Conservation (phyloP, 345 rosid genomes). For the Hypericum androsaemum region DNA sequence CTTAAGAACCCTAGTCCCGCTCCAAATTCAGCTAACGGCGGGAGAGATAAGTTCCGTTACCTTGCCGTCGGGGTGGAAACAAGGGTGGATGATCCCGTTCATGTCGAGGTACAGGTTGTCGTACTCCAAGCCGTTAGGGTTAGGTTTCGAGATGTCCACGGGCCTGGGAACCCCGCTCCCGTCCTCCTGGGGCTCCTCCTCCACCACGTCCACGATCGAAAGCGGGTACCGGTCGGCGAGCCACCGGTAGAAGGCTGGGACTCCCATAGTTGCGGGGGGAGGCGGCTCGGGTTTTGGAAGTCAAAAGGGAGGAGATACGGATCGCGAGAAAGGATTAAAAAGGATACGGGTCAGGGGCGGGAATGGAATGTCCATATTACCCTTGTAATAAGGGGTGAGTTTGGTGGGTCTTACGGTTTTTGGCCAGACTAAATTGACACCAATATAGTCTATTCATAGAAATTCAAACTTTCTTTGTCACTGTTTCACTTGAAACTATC, state of each 20-base stretch:
- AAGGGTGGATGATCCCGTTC: constrained; percentile 93
- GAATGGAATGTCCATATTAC: too few relatives aligned
- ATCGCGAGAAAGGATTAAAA: too few relatives aligned
- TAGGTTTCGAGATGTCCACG: constrained; percentile 60
- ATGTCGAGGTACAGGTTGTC: constrained; percentile 90
- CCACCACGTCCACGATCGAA: constrained; percentile 69
- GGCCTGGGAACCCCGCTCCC: constrained; percentile 31
- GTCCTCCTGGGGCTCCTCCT: constrained; percentile 49
- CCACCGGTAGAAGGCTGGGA: constrained; percentile 95
- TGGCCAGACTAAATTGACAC: too few relatives aligned
- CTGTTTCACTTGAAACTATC: too few relatives aligned
- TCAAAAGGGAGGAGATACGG: too few relatives aligned
- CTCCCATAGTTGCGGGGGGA: constrained; percentile 54
- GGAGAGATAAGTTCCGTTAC: constrained; percentile 16
- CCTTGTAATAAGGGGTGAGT: too few relatives aligned
- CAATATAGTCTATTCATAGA: too few relatives aligned
- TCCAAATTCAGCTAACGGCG: neutral
- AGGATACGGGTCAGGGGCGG: too few relatives aligned
- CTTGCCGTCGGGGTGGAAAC: constrained; percentile 97
- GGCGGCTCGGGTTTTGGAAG: too few relatives aligned
- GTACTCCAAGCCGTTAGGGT: constrained; percentile 86
- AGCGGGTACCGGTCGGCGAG: constrained; percentile 87
- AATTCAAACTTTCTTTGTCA: too few relatives aligned
- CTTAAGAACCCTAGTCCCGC: neutral
- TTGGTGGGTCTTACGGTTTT: too few relatives aligned